These are phyloP conservation scores for Akanthomyces dipterigenus DNA, from an alignment of 2,329 filamentous ascomycete species.

Conservation along the genomic window DNA sequence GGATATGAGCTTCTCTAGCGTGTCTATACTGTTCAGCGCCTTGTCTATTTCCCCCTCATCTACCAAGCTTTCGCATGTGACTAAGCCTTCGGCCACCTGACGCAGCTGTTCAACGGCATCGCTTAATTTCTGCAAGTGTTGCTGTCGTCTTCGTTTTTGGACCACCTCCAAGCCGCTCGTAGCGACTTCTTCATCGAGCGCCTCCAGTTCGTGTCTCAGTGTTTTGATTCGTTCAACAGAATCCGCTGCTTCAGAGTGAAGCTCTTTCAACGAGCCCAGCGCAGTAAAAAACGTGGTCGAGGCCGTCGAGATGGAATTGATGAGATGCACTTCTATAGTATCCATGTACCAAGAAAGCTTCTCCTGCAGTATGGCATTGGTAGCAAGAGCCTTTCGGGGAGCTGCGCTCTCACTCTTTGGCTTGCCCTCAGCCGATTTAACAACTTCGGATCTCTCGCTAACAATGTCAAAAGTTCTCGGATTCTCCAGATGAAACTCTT, in stretches of 20 bases:
- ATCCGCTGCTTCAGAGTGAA: constrained; percentile 87
- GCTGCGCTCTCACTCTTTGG: constrained; percentile 36
- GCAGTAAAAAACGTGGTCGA: constrained; percentile 96
- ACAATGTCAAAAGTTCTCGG: constrained; percentile 94
- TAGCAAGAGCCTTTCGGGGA: constrained; percentile 81
- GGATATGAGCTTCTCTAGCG: constrained; percentile 71
- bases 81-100: constrained; percentile 68
- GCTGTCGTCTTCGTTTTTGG: constrained; percentile 70
- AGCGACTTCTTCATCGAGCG: constrained; percentile 81
- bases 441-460: constrained; percentile 92
- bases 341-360: constrained; percentile 99
- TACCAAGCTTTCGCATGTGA: constrained; percentile 71
- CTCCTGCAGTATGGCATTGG: constrained; percentile 94
- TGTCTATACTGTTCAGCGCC: constrained; percentile 70
- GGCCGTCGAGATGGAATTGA: constrained; percentile 90
- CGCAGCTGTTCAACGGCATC: constrained; percentile 79
- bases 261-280: constrained; percentile 78
- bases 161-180: constrained; percentile 78
- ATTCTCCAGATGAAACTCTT: constrained; percentile 91
- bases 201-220: constrained; percentile 69
- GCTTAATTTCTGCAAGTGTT: constrained; percentile 77
- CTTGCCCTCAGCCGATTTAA: constrained; percentile 57
- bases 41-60: constrained; percentile 77
- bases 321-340: constrained; percentile 93
- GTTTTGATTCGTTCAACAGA: constrained; percentile 82